Evolutionary conservation across 2,329 filamentous ascomycete species (phyloP).

Genomic region (Alternaria infectoria): DNA sequence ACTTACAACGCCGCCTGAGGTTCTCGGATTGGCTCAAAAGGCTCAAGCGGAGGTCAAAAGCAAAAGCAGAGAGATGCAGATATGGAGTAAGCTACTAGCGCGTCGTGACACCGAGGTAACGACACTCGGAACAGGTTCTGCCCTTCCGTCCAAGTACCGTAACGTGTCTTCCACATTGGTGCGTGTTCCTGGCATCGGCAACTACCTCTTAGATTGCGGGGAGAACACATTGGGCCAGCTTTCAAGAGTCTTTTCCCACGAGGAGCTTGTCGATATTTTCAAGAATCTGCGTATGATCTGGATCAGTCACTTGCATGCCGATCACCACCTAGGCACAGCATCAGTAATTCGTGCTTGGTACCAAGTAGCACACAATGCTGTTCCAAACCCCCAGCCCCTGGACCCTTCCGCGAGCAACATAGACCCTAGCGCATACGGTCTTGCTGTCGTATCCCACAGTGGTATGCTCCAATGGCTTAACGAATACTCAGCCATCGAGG

Average conservation of each 20-base stretch:
- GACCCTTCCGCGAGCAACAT: slow-evolving; percentile 35
- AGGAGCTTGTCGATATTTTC: slow-evolving; percentile 74
- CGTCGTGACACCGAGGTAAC: slow-evolving; percentile 81
- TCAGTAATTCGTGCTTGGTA: slow-evolving; percentile 85
- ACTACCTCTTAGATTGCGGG: slow-evolving; percentile 87
- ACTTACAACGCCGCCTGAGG: slow-evolving; percentile 51
- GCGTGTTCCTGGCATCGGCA: slow-evolving; percentile 82
- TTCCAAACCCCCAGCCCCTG: slow-evolving; percentile 34
- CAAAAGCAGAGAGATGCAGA: slow-evolving; percentile 55
- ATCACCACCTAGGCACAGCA: slow-evolving; percentile 89
- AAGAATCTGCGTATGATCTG: slow-evolving; percentile 80
- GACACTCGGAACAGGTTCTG: slow-evolving; percentile 88
- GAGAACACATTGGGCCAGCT: slow-evolving; percentile 92
- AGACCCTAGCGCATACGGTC: slow-evolving; percentile 30
- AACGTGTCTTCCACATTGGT: slow-evolving; percentile 92
- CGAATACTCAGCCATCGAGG: slow-evolving; percentile 80
- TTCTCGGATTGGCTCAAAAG: slow-evolving; percentile 61
- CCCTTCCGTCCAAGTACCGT: slow-evolving; percentile 87
- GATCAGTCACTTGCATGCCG: slow-evolving; percentile 95
- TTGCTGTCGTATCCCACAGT: slow-evolving; percentile 68
- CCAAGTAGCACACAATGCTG: slow-evolving; percentile 57
- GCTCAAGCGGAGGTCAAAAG: slow-evolving; percentile 47
- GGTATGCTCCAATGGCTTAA: slow-evolving; percentile 77
- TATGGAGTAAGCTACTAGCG: slow-evolving; percentile 70
- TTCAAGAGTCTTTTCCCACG: slow-evolving; percentile 70